phyloP scores from a whole-genome alignment of 495 filamentous ascomycete species.

The Xylaria acuta region DNA sequence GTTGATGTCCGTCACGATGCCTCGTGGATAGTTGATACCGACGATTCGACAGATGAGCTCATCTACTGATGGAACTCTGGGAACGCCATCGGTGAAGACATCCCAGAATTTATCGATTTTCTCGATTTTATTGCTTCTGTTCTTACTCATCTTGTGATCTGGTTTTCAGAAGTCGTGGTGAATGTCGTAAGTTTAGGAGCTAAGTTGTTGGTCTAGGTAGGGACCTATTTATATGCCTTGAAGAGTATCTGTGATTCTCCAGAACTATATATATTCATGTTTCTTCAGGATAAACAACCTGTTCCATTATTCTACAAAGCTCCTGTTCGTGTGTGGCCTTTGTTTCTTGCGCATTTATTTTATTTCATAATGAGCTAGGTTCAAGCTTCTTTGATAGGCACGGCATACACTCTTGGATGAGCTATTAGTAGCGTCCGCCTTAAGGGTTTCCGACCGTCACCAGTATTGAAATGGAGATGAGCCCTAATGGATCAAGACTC shows the following conservation, averaged over 20 bases:
- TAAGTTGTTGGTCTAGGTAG: not conserved
- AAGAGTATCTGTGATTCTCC: not conserved
- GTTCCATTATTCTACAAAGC: too few species aligned
- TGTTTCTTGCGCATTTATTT: not conserved
- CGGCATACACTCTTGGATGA: not conserved
- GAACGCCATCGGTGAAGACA: conserved; percentile 1
- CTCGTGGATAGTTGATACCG: not conserved
- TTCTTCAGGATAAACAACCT: not conserved
- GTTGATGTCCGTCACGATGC: conserved; percentile 1
- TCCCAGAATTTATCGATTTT: conserved; percentile 10
- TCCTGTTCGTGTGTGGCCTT: not conserved
- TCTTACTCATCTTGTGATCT: not conserved
- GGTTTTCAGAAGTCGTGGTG: not conserved
- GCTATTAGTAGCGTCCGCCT: not conserved
- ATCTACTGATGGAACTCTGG: conserved; percentile 11
- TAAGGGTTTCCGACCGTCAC: too few species aligned
- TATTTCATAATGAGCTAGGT: not conserved
- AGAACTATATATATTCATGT: not conserved
- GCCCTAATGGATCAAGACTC: not conserved
- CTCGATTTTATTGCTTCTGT: too few species aligned
- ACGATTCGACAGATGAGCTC: conserved; percentile 16
- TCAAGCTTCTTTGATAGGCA: not conserved
- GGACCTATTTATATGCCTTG: not conserved
- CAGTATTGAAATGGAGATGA: too few species aligned
- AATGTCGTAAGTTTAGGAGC: not conserved